Evolutionary conservation across 2,329 filamentous ascomycete species (phyloP).

Genomic region (Cercospora sp.): DNA sequence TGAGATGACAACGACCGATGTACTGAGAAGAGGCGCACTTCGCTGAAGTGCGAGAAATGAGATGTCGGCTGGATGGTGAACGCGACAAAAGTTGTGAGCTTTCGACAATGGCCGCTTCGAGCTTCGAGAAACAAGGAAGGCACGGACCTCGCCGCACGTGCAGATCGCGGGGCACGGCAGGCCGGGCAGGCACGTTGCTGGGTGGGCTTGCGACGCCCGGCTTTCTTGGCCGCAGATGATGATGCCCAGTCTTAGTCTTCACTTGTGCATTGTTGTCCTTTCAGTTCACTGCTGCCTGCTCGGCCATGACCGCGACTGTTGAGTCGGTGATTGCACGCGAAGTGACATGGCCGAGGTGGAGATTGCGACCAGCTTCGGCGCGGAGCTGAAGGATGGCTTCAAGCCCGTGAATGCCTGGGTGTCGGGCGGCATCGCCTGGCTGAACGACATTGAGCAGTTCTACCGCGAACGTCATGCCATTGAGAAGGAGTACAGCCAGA

Average conservation of each 20-base stretch:
- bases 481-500: conserved; percentile 94
- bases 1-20: not conserved
- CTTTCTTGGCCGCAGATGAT: conserved; percentile 2
- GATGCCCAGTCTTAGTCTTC: not conserved
- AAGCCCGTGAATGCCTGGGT: conserved; percentile 93
- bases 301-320: not conserved
- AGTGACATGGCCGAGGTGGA: conserved; percentile 76
- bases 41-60: not conserved
- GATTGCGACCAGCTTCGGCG: conserved; percentile 81
- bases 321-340: not conserved
- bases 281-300: conserved; percentile 1
- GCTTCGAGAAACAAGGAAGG: not conserved
- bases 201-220: conserved; percentile 1
- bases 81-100: conserved; percentile 4
- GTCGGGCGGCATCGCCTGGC: conserved; percentile 83
- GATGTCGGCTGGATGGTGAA: not conserved
- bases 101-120: conserved; percentile 3
- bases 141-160: conserved; percentile 3
- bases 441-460: conserved; percentile 95
- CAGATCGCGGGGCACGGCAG: conserved; percentile 6
- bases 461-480: conserved; percentile 92
- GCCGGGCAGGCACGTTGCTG: conserved; percentile 1
- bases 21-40: not conserved
- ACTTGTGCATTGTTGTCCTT: not conserved
- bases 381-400: conserved; percentile 97